These are phyloP conservation scores for Macrocybe gigantea DNA, from an alignment of 768 basidiomycete species.

Conservation along the genomic window DNA sequence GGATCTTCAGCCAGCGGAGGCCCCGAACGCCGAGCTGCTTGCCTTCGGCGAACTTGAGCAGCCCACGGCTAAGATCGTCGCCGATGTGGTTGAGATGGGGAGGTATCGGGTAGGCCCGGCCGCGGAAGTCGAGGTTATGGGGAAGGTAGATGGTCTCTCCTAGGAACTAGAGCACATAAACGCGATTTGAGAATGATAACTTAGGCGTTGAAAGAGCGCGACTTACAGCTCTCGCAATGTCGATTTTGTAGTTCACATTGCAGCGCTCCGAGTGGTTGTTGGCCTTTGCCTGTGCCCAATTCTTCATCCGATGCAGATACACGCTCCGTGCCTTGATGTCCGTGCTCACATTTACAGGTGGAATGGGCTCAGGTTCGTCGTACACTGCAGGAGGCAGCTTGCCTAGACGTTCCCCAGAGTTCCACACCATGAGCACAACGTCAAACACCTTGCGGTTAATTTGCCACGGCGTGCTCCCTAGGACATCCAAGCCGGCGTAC, in stretches of 20 bases:
- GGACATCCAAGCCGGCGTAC: conserved; percentile 83
- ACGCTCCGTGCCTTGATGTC: conserved; percentile 50
- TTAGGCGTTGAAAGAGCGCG: neutral
- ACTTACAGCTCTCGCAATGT: conserved; percentile 87
- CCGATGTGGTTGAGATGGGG: conserved; percentile 95
- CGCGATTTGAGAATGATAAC: conserved; percentile 2
- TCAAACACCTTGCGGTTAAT: conserved; percentile 80
- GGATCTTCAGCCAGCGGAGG: conserved; percentile 92
- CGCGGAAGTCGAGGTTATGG: conserved; percentile 96
- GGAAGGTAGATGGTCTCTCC: conserved; percentile 87
- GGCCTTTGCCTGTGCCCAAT: conserved; percentile 52
- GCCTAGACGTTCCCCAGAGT: conserved; percentile 72
- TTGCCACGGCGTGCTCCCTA: conserved; percentile 86
- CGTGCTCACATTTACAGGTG: conserved; percentile 34
- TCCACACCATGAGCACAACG: conserved; percentile 78
- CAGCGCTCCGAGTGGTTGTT: conserved; percentile 91
- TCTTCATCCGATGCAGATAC: conserved; percentile 51
- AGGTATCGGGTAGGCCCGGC: conserved; percentile 94
- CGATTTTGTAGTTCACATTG: conserved; percentile 92
- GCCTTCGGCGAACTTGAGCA: conserved; percentile 76
- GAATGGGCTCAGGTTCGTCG: conserved; percentile 59
- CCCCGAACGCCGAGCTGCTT: conserved; percentile 81
- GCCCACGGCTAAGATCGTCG: conserved; percentile 85
- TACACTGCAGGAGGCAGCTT: conserved; percentile 77
- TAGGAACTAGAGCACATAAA: conserved; percentile 54